phyloP scores from a whole-genome alignment of 169 alveolate species.

The Hepatocystis sp. region DNA sequence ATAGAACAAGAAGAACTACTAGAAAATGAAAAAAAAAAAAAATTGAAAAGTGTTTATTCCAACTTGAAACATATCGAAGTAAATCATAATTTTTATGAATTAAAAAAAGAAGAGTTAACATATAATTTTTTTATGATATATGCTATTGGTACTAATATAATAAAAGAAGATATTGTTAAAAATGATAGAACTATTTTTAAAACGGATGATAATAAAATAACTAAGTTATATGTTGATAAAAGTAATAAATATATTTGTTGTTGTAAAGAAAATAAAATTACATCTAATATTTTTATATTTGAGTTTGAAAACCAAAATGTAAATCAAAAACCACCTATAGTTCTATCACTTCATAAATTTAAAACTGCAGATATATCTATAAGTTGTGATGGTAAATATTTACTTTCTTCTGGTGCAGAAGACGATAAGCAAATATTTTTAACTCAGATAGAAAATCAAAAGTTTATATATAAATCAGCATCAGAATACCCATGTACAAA shows the following conservation, averaged over 20 bases:
- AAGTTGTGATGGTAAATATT: slow-evolving; percentile 66
- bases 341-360: slow-evolving; percentile 46
- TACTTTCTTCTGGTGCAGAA: slow-evolving; percentile 71
- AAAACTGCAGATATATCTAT: slow-evolving; percentile 51
- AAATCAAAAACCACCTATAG: too few species aligned
- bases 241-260: slow-evolving; percentile 56
- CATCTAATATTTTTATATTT: slow-evolving; percentile 42
- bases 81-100: slow-evolving; percentile 58
- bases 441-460: slow-evolving; percentile 56
- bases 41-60: slow-evolving; percentile 62
- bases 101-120: slow-evolving; percentile 60
- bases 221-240: slow-evolving; percentile 52
- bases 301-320: slow-evolving; percentile 44
- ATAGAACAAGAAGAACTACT: slow-evolving; percentile 55
- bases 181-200: slow-evolving; percentile 46
- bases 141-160: slow-evolving; percentile 68
- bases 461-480: slow-evolving; percentile 51
- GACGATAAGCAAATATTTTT: slow-evolving; percentile 54
- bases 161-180: slow-evolving; percentile 62
- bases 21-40: slow-evolving; percentile 73
- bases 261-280: slow-evolving; percentile 64
- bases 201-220: slow-evolving; percentile 33
- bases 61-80: slow-evolving; percentile 52
- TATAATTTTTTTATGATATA: slow-evolving; percentile 67
- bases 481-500: slow-evolving; percentile 69